phyloP scores from a whole-genome alignment of 1,139 yeast genomes.

The Candida tunisiensis region DNA sequence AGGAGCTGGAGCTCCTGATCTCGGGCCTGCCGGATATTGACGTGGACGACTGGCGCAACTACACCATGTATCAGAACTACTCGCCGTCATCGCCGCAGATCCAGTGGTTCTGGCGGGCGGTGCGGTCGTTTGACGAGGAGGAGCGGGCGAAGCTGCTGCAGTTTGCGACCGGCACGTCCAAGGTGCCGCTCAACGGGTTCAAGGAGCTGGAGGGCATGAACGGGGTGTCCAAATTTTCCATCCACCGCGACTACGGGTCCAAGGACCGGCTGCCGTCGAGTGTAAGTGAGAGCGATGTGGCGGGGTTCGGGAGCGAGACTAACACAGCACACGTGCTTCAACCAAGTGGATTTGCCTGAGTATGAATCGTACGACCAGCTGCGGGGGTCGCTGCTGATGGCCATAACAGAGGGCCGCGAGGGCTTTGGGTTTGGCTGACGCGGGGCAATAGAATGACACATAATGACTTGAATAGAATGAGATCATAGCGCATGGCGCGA shows the following conservation, averaged over 20 bases:
- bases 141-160: constrained; percentile 89
- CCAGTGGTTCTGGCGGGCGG: constrained; percentile 98
- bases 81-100: constrained; percentile 75
- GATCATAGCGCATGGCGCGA: no score
- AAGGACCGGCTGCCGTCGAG: constrained; percentile 85
- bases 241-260: constrained; percentile 79
- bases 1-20: constrained; percentile 80
- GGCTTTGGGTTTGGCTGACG: constrained; percentile 83
- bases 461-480: no score
- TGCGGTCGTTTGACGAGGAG: constrained; percentile 82
- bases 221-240: constrained; percentile 75
- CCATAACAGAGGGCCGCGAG: constrained; percentile 89
- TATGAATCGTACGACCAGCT: constrained; percentile 79
- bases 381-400: constrained; percentile 64
- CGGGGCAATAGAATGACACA: no score
- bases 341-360: constrained; percentile 87
- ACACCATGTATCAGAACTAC: constrained; percentile 71
- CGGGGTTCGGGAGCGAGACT: no score
- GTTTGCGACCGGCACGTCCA: constrained; percentile 94
- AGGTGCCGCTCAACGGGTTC: constrained; percentile 91
- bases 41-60: constrained; percentile 88
- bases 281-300: no score
- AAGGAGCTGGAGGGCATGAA: constrained; percentile 79
- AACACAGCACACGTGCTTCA: constrained; percentile 94
- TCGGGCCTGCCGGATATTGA: constrained; percentile 95